A percentile compares a stretch with the other conserved stretches of the same genome.
phyloP scores from a whole-genome alignment of 2,329 filamentous ascomycete species.

The Dactylellina leptospora region DNA sequence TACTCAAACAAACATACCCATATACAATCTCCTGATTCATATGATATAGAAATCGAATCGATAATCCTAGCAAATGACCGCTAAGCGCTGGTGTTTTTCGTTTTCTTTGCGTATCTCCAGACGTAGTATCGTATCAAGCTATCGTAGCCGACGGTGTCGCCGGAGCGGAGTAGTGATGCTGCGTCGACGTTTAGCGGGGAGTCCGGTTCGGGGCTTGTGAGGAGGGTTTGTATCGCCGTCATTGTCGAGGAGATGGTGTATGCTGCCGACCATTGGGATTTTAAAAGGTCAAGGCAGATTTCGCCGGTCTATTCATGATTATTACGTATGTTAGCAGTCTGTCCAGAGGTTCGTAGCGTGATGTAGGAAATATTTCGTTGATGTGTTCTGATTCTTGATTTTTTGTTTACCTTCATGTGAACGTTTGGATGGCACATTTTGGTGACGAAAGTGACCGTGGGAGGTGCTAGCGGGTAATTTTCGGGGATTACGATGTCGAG shows the following conservation, averaged over 20 bases:
- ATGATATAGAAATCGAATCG: no score
- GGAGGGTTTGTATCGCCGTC: conserved; percentile 75
- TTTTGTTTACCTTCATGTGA: conserved; percentile 63
- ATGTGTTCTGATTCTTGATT: neutral
- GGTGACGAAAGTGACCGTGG: conserved; percentile 81
- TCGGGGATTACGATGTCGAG: conserved; percentile 78
- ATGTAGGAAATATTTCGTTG: no score
- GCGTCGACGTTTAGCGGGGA: conserved; percentile 82
- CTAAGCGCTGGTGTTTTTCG: neutral
- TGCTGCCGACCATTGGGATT: conserved; percentile 81
- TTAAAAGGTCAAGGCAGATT: conserved; percentile 90
- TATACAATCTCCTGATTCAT: no score
- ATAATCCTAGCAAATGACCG: no score
- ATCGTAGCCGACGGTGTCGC: conserved; percentile 74
- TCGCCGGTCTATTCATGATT: conserved; percentile 72
- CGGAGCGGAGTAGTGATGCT: conserved; percentile 73
- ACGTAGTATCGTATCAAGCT: conserved; percentile 73
- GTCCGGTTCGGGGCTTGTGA: conserved; percentile 74
- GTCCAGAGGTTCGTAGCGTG: no score
- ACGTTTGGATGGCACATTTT: conserved; percentile 86
- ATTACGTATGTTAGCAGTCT: conserved; percentile 3
- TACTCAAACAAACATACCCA: no score
- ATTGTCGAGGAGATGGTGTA: conserved; percentile 81
- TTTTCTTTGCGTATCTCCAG: conserved; percentile 47
- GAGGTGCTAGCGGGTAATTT: conserved; percentile 80